Conservation (phyloP, 768 basidiomycete species). For the Lactarius evosmus region DNA sequence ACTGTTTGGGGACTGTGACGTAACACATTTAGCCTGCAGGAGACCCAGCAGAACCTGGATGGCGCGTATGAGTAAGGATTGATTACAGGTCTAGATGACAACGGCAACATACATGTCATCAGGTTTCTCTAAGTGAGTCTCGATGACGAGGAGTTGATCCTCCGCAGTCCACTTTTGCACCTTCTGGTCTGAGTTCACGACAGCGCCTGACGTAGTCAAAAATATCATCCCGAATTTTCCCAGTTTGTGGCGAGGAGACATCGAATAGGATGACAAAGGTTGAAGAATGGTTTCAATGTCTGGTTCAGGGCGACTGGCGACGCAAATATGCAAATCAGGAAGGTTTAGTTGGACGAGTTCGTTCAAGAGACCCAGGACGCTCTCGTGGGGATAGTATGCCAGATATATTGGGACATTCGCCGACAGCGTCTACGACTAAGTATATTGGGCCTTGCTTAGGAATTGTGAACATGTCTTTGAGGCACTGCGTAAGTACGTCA, state of each 20-base stretch:
- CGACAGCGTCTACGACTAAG: slow-evolving; percentile 8
- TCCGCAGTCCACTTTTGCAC: too few species aligned
- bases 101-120: slow-evolving; percentile 1
- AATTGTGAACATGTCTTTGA: not conserved
- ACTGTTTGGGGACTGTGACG: not conserved
- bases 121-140: not conserved
- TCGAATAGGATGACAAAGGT: not conserved
- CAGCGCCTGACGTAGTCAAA: not conserved
- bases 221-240: not conserved
- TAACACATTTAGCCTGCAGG: not conserved
- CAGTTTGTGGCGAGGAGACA: not conserved
- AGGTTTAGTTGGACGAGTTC: not conserved
- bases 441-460: not conserved
- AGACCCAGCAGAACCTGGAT: slow-evolving; percentile 1
- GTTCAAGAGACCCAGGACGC: not conserved
- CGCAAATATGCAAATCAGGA: not conserved
- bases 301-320: slow-evolving; percentile 8
- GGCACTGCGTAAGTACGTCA: not conserved
- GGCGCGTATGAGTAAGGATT: not conserved
- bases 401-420: slow-evolving; percentile 1
- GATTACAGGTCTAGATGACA: not conserved
- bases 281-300: not conserved
- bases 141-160: not conserved
- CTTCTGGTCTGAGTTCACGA: not conserved
- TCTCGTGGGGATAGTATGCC: not conserved